A percentile compares a stretch with the other conserved stretches of the same genome.
These are phyloP conservation scores for Sclerotiophoma versabilis DNA, from an alignment of 2,329 filamentous ascomycete species.

Conservation along the genomic window DNA sequence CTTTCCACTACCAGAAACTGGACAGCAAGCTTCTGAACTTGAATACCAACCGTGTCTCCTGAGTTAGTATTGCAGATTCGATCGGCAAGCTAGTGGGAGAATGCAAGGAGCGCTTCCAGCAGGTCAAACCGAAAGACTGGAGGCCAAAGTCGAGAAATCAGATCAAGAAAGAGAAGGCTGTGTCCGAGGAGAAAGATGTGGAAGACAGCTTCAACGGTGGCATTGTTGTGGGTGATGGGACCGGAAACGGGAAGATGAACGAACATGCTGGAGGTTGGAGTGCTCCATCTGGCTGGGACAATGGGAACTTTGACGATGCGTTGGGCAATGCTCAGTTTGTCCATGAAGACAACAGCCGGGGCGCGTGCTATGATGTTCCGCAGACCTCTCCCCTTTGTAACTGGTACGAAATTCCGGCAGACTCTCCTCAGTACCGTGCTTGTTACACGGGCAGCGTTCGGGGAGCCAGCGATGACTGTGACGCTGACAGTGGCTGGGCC, in stretches of 20 bases:
- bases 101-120: conserved; percentile 1
- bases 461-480: background rate
- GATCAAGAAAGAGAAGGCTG: background rate
- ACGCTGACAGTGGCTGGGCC: background rate
- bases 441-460: too few relatives aligned
- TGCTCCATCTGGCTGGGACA: background rate
- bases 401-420: background rate
- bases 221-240: background rate
- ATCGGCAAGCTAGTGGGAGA: background rate
- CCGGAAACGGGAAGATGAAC: too few relatives aligned
- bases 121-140: conserved; percentile 4
- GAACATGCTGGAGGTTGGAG: background rate
- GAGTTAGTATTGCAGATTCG: background rate
- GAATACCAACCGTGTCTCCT: background rate
- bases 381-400: background rate
- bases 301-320: too few relatives aligned
- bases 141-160: background rate
- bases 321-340: too few relatives aligned
- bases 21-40: background rate
- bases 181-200: background rate
- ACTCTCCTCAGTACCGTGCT: background rate
- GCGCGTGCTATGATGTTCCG: too few relatives aligned
- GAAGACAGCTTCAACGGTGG: background rate
- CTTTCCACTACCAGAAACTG: too few relatives aligned
- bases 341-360: too few relatives aligned